Conservation (phyloP, 805 yeast genomes). For the Schwanniomyces polymorphus region DNA sequence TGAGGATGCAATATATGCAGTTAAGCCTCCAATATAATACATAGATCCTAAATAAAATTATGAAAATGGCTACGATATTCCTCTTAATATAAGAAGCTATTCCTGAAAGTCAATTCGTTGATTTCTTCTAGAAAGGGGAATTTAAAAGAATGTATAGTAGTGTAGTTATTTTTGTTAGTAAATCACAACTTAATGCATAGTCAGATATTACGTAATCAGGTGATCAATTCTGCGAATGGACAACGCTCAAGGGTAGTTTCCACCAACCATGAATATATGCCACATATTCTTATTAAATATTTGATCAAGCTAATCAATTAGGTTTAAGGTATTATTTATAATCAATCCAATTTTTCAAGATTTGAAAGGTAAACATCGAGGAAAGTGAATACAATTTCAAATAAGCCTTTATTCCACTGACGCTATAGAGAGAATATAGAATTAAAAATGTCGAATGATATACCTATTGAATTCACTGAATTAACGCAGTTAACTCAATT, state of each 20-base stretch:
- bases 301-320: conserved; percentile 2
- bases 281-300: background rate
- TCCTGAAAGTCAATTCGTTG: too few relatives aligned
- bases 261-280: background rate
- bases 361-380: background rate
- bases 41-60: too few relatives aligned
- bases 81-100: too few relatives aligned
- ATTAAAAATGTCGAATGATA: conserved; percentile 45
- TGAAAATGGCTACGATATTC: too few relatives aligned
- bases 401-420: background rate
- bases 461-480: conserved; percentile 97
- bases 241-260: background rate
- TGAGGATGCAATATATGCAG: conserved; percentile 34
- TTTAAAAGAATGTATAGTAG: too few relatives aligned
- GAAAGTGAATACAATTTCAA: conserved; percentile 1
- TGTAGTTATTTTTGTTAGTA: background rate
- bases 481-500: conserved; percentile 82
- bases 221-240: background rate
- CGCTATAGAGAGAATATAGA: background rate
- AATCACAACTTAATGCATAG: background rate
- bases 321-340: conserved; percentile 1
- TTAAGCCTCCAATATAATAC: conserved; percentile 38
- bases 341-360: conserved; percentile 1
- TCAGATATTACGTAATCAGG: background rate
- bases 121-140: too few relatives aligned